These are phyloP conservation scores for Candida xiaguanensis DNA, from an alignment of 805 yeast genomes.

Conservation along the genomic window DNA sequence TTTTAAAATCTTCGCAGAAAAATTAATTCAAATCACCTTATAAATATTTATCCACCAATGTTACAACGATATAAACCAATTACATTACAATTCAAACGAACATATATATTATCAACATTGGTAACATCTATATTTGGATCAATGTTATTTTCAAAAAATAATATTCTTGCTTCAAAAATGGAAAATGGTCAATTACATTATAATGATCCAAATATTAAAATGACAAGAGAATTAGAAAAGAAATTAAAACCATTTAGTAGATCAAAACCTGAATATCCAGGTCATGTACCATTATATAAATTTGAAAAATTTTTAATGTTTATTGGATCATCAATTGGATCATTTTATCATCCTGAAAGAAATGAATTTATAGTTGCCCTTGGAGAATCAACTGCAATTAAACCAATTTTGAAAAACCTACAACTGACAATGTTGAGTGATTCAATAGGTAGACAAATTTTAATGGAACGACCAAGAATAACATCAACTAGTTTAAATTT, in stretches of 20 bases:
- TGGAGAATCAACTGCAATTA: slow-evolving; percentile 88
- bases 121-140: slow-evolving; percentile 21
- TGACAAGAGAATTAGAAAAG: slow-evolving; percentile 20
- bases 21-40: too few relatives aligned
- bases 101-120: slow-evolving; percentile 1
- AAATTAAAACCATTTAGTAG: slow-evolving; percentile 32
- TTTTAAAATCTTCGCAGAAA: too few relatives aligned
- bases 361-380: slow-evolving; percentile 74
- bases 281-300: slow-evolving; percentile 70
- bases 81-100: not conserved
- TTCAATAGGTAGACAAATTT: slow-evolving; percentile 69
- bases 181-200: slow-evolving; percentile 47
- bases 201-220: slow-evolving; percentile 26
- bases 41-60: too few relatives aligned
- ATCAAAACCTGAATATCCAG: slow-evolving; percentile 53
- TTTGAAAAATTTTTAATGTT: slow-evolving; percentile 65
- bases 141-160: slow-evolving; percentile 38
- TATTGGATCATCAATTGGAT: slow-evolving; percentile 71
- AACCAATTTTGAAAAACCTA: slow-evolving; percentile 57
- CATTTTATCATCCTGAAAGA: slow-evolving; percentile 71
- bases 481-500: slow-evolving; percentile 68
- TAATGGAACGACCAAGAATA: slow-evolving; percentile 79
- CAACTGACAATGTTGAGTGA: slow-evolving; percentile 74
- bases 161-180: slow-evolving; percentile 58
- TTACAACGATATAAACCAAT: too few relatives aligned